Evolutionary conservation across 352 stramenopile species (phyloP), one percentile per base, ranked within the genome.

Genomic region (Pythium brachiatum): DNA sequence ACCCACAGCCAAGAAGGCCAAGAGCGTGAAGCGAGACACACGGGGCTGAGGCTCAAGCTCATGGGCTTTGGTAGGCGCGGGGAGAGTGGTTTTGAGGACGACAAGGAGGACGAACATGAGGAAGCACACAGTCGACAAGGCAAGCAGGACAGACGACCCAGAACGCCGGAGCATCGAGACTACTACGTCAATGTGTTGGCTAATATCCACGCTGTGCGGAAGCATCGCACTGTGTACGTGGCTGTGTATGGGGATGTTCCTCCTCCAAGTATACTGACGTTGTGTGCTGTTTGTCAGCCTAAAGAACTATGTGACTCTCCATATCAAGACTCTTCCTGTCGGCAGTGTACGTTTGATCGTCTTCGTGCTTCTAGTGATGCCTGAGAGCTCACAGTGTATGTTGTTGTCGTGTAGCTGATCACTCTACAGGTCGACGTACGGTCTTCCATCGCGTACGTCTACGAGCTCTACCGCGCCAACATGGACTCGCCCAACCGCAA

Each of bases 301-400:
- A 5, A 77, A 66, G 32, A 81, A 85, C 44, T 86, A 85, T 34
- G 71, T 94, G 26, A 79, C 66, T 1, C 56, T 94, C 1, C 78
- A 90, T 44, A 75, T 94, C 56, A 92, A 92, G 63, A 85, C 69
- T n/a, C 68, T 94, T 9, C 85, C 85, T n/a, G 61, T 90, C 27
- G 82, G 85, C 11, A 79, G 79, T 47, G 85, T 94, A 85, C 21
- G 20, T 46, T 13, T 44, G 3, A 38, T 31, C 54, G n/a, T 48
- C 44, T 41, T 26, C 38, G 48, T 58, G 23, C 23, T 53, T 29
- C n/a, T n/a, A n/a, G n/a, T n/a, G n/a, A n/a, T n/a, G n/a, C n/a
- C n/a, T n/a, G n/a, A 60, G 3, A 34, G 29, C 29, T 34, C 5
- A 34, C 29, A 9, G 29, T 11, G 29, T 5, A 5, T 9, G 29